Conservation (phyloP, 2,329 filamentous ascomycete species). For the Colletotrichum tanaceti region DNA sequence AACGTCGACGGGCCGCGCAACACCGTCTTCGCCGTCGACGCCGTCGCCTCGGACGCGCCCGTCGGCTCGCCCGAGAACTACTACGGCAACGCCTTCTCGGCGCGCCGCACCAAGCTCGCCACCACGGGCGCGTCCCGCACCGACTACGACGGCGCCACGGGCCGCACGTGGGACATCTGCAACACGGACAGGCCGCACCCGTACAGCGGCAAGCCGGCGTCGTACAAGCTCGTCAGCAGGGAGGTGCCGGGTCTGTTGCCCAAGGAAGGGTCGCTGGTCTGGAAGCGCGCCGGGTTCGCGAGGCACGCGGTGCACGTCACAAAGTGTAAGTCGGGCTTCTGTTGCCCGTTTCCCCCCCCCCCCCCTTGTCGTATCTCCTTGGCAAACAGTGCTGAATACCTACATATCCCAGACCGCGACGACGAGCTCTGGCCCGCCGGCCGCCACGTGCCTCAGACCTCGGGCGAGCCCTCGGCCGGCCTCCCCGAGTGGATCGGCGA, state of each 20-base stretch:
- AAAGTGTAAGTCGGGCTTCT: conserved; percentile 71
- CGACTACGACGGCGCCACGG: conserved; percentile 84
- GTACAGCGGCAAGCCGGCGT: conserved; percentile 84
- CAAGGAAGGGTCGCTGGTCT: conserved; percentile 83
- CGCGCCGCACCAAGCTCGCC: conserved; percentile 81
- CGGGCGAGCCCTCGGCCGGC: conserved; percentile 79
- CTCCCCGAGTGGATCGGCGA: conserved; percentile 83
- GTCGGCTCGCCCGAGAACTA: conserved; percentile 85
- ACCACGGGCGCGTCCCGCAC: conserved; percentile 76
- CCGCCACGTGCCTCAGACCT: conserved; percentile 88
- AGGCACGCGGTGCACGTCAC: conserved; percentile 90
- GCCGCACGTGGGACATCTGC: conserved; percentile 89
- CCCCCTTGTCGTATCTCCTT: no score
- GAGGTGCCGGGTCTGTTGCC: conserved; percentile 84
- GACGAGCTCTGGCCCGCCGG: conserved; percentile 87
- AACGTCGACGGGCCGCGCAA: conserved; percentile 89
- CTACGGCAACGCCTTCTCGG: conserved; percentile 92
- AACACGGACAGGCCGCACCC: conserved; percentile 88
- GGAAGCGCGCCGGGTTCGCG: conserved; percentile 90
- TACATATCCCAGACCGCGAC: conserved; percentile 75
- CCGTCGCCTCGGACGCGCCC: conserved; percentile 74
- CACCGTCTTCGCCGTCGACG: conserved; percentile 86
- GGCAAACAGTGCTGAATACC: not conserved
- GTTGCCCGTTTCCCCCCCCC: not conserved
- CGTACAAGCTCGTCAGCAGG: conserved; percentile 89